Evolutionary conservation across 305 asterid species (phyloP).

Genomic region (Rubia tinctorum): DNA sequence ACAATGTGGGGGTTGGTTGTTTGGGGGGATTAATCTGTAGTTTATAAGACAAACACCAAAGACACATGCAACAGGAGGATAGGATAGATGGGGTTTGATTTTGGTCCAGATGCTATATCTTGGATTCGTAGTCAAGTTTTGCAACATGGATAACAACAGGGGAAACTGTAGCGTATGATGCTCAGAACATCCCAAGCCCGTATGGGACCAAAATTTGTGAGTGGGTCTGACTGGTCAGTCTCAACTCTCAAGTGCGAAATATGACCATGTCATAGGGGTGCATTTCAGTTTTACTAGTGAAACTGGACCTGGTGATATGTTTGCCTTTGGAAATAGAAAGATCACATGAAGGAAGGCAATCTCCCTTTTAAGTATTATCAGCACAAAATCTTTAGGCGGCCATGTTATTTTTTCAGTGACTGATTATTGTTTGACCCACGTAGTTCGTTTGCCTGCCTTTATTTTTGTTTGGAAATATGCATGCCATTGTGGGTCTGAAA

Average conservation of each 20-base stretch:
- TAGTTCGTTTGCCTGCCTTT: neutral
- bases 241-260: neutral
- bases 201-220: neutral
- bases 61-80: neutral
- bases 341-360: neutral
- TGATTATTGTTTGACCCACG: neutral
- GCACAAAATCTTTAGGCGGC: neutral
- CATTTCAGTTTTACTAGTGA: neutral
- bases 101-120: neutral
- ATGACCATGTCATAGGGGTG: neutral
- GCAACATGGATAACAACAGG: too few species aligned
- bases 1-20: too few species aligned
- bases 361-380: neutral
- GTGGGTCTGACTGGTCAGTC: neutral
- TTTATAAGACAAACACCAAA: neutral
- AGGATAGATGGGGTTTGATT: neutral
- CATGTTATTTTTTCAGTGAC: neutral
- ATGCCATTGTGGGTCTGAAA: neutral
- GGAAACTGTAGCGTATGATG: neutral
- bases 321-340: conserved; percentile 7
- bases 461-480: too few species aligned
- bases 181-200: neutral
- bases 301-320: neutral
- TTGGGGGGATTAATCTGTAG: neutral
- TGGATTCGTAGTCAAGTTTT: neutral